These are phyloP conservation scores for Pezicula neosporulosa DNA, from an alignment of 2,329 filamentous ascomycete genomes.

Conservation along the genomic window DNA sequence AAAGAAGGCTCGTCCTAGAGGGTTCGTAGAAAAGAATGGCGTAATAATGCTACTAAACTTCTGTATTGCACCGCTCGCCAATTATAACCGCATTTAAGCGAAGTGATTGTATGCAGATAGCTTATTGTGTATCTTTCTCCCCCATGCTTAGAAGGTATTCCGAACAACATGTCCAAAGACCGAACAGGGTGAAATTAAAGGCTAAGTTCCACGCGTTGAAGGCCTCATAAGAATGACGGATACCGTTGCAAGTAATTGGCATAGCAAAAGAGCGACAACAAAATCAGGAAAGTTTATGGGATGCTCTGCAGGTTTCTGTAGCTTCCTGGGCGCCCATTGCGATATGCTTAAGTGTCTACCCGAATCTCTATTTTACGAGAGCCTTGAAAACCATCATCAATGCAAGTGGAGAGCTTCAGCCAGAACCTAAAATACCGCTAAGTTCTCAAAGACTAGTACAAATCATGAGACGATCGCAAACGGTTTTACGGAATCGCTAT, in stretches of 20 bases:
- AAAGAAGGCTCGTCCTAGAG: too few species aligned
- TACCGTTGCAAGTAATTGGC: slow-evolving; percentile 10
- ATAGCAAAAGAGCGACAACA: slow-evolving; percentile 9
- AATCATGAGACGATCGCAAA: slow-evolving; percentile 21
- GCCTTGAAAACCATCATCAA: slow-evolving; percentile 16
- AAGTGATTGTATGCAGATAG: too few species aligned
- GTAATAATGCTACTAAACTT: too few species aligned
- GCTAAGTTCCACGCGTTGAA: slow-evolving; percentile 8
- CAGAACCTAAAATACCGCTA: background rate
- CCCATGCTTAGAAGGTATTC: slow-evolving; percentile 12
- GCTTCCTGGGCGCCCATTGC: slow-evolving; percentile 12
- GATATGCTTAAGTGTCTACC: slow-evolving; percentile 18
- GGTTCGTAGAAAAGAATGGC: too few species aligned
- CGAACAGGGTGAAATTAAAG: slow-evolving; percentile 9
- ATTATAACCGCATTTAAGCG: too few species aligned
- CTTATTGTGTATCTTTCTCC: too few species aligned
- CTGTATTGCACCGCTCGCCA: too few species aligned
- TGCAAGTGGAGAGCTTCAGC: slow-evolving; percentile 9
- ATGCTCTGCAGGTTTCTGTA: slow-evolving; percentile 13
- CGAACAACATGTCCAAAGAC: slow-evolving; percentile 5
- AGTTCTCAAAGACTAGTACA: slow-evolving; percentile 4
- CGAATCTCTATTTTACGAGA: slow-evolving; percentile 16
- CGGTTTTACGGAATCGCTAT: slow-evolving; percentile 14
- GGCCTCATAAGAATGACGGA: slow-evolving; percentile 13
- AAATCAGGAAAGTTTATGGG: slow-evolving; percentile 11